Evolutionary conservation across 495 filamentous ascomycete genomes (phyloP).

Genomic region (Endocarpon pusillum): DNA sequence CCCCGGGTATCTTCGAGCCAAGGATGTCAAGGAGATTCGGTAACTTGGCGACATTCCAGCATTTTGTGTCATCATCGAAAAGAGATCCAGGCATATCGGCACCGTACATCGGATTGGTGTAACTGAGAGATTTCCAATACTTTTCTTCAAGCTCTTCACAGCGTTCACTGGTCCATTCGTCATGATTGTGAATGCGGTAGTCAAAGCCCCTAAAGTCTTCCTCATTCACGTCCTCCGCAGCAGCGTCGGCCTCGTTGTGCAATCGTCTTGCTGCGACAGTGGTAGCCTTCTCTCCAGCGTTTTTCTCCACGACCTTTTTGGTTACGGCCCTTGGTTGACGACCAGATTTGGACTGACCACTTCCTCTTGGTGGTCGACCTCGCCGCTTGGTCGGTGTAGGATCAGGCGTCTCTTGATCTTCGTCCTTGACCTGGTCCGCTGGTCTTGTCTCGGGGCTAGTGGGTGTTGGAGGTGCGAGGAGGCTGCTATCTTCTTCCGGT

Average conservation of each 20-base stretch:
- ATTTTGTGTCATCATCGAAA: constrained; percentile 72
- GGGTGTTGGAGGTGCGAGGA: constrained; percentile 34
- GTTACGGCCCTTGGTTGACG: background rate
- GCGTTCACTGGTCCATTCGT: constrained; percentile 73
- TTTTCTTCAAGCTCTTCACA: constrained; percentile 84
- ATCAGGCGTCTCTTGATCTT: background rate
- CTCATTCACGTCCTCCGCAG: constrained; percentile 56
- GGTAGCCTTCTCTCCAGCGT: constrained; percentile 23
- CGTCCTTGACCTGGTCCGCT: constrained; percentile 29
- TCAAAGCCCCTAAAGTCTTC: constrained; percentile 75
- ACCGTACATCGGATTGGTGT: constrained; percentile 85
- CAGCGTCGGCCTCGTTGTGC: constrained; percentile 58
- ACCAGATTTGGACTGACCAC: background rate
- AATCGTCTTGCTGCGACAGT: constrained; percentile 55
- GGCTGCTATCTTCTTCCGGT: constrained; percentile 21
- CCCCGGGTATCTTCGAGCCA: constrained; percentile 86
- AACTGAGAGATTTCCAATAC: constrained; percentile 94
- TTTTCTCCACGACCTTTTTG: background rate
- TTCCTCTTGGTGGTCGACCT: constrained; percentile 10
- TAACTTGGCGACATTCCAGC: constrained; percentile 89
- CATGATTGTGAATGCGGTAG: constrained; percentile 64
- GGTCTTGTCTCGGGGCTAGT: constrained; percentile 33
- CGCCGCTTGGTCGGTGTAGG: constrained; percentile 10
- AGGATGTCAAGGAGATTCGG: constrained; percentile 87
- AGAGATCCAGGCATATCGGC: constrained; percentile 92